Evolutionary conservation across 805 yeast species (phyloP).

Genomic region (Kluyveromyces siamensis): DNA sequence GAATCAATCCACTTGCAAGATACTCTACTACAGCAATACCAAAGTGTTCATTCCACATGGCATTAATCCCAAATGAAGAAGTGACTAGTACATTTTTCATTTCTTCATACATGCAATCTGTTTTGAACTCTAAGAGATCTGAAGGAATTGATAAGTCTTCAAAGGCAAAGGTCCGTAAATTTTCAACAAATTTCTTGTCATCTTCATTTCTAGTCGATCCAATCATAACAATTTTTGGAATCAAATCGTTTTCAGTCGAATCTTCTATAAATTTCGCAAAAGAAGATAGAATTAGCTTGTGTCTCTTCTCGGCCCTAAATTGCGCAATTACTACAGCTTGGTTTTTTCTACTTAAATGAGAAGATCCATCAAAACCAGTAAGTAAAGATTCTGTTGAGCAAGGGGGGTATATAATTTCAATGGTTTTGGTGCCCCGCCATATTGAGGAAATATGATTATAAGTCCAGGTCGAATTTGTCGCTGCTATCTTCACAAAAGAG

Average conservation of each 20-base stretch:
- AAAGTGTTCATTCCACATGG: slow-evolving; percentile 99
- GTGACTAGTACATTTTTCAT: slow-evolving; percentile 45
- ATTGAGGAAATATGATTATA: slow-evolving; percentile 55
- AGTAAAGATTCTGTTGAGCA: slow-evolving; percentile 60
- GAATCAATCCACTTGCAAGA: slow-evolving; percentile 75
- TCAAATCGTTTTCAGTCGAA: slow-evolving; percentile 2
- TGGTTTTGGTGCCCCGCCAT: slow-evolving; percentile 45
- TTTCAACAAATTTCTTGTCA: slow-evolving; percentile 53
- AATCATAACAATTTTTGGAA: slow-evolving; percentile 58
- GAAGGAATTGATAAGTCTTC: slow-evolving; percentile 34
- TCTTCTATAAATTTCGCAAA: slow-evolving; percentile 44
- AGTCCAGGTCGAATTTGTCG: slow-evolving; percentile 92
- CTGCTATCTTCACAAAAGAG: slow-evolving; percentile 50
- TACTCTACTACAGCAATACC: slow-evolving; percentile 97
- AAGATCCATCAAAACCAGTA: slow-evolving; percentile 13
- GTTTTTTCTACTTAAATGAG: slow-evolving; percentile 27
- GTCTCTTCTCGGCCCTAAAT: slow-evolving; percentile 93
- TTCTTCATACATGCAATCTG: slow-evolving; percentile 64
- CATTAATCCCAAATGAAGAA: slow-evolving; percentile 74
- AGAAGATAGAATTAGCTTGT: slow-evolving; percentile 55
- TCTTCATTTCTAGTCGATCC: slow-evolving; percentile 73
- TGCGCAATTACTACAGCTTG: slow-evolving; percentile 57
- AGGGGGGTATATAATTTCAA: slow-evolving; percentile 72
- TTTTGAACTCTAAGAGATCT: slow-evolving; percentile 41
- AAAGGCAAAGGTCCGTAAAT: slow-evolving; percentile 36